These are phyloP conservation scores for Macrolepiota dolichaula DNA, from an alignment of 768 basidiomycete species.

Conservation along the genomic window DNA sequence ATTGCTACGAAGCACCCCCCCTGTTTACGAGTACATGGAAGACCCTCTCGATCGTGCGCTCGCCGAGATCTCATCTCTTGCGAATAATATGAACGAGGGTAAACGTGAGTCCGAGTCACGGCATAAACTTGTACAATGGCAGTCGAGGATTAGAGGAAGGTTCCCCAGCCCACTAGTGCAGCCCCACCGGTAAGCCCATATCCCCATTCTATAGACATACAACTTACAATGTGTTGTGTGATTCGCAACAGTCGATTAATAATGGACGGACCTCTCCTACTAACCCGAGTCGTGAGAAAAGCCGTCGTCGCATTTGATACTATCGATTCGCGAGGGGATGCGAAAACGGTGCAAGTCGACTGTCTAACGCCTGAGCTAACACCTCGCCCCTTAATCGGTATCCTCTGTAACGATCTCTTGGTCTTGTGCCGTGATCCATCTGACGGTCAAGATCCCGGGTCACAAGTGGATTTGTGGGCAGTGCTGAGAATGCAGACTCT, in stretches of 20 bases:
- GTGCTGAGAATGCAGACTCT: constrained; percentile 94
- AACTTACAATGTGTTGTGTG: neutral
- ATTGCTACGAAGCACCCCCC: constrained; percentile 81
- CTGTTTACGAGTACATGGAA: constrained; percentile 67
- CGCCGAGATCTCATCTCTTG: constrained; percentile 82
- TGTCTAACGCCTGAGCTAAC: constrained; percentile 86
- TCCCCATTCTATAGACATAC: neutral
- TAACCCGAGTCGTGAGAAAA: constrained; percentile 91
- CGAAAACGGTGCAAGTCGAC: constrained; percentile 83
- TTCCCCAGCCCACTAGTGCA: constrained; percentile 98
- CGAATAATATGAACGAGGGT: constrained; percentile 97
- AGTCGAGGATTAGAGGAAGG: constrained; percentile 81
- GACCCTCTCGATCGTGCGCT: constrained; percentile 86
- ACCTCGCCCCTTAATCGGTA: constrained; percentile 72
- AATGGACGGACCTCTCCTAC: constrained; percentile 82
- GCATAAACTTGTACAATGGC: constrained; percentile 88
- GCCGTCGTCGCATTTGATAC: constrained; percentile 78
- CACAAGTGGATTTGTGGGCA: constrained; percentile 90
- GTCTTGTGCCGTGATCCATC: constrained; percentile 88
- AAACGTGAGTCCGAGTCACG: constrained; percentile 95
- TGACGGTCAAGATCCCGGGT: constrained; percentile 71
- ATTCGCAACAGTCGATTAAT: constrained; percentile 67
- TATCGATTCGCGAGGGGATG: constrained; percentile 71
- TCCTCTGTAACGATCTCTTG: constrained; percentile 90
- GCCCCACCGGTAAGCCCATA: constrained; percentile 75